phyloP scores from a whole-genome alignment of 2,329 filamentous ascomycete species.

The Penicillium expansum region DNA sequence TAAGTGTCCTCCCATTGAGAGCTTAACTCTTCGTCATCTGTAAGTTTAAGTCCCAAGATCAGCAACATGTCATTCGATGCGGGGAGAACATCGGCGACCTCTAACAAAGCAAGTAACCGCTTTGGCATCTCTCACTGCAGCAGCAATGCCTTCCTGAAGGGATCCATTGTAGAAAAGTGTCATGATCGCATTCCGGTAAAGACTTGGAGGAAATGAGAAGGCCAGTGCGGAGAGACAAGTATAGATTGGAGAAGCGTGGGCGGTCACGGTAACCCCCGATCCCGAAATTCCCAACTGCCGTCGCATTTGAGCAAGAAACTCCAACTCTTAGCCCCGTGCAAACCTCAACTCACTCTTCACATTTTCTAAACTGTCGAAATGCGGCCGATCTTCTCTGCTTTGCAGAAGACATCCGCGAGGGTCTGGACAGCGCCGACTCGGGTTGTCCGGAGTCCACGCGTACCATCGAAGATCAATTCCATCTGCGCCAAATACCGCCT shows the following conservation, averaged over 20 bases:
- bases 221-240: conserved; percentile 17
- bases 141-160: conserved; percentile 74
- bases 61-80: conserved; percentile 11
- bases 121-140: conserved; percentile 71
- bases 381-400: conserved; percentile 30
- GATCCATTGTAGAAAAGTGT: conserved; percentile 79
- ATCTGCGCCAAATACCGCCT: conserved; percentile 38
- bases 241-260: conserved; percentile 24
- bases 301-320: neutral
- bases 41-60: conserved; percentile 11
- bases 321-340: neutral
- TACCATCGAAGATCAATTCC: conserved; percentile 27
- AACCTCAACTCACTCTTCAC: neutral
- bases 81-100: conserved; percentile 50
- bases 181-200: conserved; percentile 14
- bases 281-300: conserved; percentile 14
- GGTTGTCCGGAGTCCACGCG: conserved; percentile 19
- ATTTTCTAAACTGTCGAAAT: conserved; percentile 16
- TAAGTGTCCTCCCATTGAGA: conserved; percentile 70
- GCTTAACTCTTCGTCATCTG: conserved; percentile 70
- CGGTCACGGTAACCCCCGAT: conserved; percentile 21
- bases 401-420: conserved; percentile 24
- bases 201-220: neutral
- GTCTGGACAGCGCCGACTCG: conserved; percentile 25
- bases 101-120: conserved; percentile 81